Base-by-base conservation (phyloP, 78 protist species). In the Chrysochromulina parva region DNA sequence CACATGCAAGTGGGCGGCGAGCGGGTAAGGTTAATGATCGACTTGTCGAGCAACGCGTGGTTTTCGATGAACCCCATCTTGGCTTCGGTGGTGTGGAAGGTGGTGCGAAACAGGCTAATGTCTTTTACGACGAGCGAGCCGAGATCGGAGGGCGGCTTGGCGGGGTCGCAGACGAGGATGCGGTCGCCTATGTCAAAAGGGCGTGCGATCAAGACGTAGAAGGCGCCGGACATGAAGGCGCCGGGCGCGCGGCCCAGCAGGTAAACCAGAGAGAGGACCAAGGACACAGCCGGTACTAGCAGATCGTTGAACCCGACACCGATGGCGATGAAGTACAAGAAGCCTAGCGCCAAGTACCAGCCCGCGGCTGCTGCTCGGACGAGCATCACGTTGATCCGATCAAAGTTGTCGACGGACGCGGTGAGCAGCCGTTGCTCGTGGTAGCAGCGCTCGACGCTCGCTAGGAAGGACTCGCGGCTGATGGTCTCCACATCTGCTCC, bases 181-280 rank as follows among this genome's bases (percentile, higher is more conserved):
- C 62, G 55, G 19, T 78, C 86, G 60, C 86, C 86, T 1, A 78
- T 78, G 86, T 78, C 86, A 62, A 11, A 78, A 1, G 86, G 86
- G 47, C 86, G 86, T 3, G 5, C 11, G 55, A 78, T 2, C 24
- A n/a, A 22, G 14, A 38, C 47, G 60, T n/a, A 78, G 28, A 78
- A 6, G 48, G 7, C 10, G 58, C 62, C 28, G n/a, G 38, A 4
- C 62, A 78, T 10, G 62, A 53, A 3, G 4, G 50, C 86, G 24
- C 11, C 20, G 4, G 62, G 28, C 50, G 7, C n/a, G 20, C 60
- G 0, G 17, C 86, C 86, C 24, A 1, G 13, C 20, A 78, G n/a
- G 50, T 24, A 19, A 3, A 22, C 38, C 11, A 53, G 16, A 24
- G 20, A 6, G 62, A 78, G 26, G 22, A 78, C 48, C 19, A 19